Base-by-base conservation (phyloP, 2,329 filamentous ascomycete species). In the Diatrype stigma region DNA sequence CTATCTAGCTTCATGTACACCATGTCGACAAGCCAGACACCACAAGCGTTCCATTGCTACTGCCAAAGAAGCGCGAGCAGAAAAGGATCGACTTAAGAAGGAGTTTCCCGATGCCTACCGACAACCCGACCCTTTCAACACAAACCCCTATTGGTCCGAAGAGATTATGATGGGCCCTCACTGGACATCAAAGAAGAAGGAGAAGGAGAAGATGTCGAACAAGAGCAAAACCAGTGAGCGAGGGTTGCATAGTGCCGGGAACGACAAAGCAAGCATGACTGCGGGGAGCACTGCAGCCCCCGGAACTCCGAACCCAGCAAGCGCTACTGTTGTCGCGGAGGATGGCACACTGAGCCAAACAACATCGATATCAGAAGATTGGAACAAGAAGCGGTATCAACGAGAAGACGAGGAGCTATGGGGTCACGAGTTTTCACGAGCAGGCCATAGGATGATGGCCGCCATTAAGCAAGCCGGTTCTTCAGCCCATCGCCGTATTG, bases 351-450 rank as follows among this genome's bases (percentile, higher is more conserved):
- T 61, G n/a, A 62, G 60, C 38, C 56, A 60, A 19, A 63, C 69
- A 28, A 68, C 68, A 45, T 67, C 64, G 42, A 64, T 70, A 62
- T 71, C 59, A 26, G 81, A 82, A 46, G 85, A 85, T 45, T 91
- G 87, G 87, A 93, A 94, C 63, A 78, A 78, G 60, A 85, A 84
- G 67, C 81, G 87, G 54, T 92, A 95, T 67, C 89, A 96, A 67
- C 79, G 91, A 49, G 89, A 94, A 66, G 91, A 96, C 58, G 92
- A 96, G 70, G 85, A 89, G 57, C 76, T 96, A 6, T 95, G 90
- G 89, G 90, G 90, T 17, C 69, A 81, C 56, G 82, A 85, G 60
- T 70, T 79, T 49, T 67, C 74, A 45, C 63, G 74, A 58, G 74
- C 78, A 51, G 75, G 80, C 45, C 79, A 84, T 60, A 77, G 79